Evolutionary conservation across 108 stramenopile species (phyloP), one percentile per base, ranked within the genome.

Genomic region (Parietichytrium sp.): DNA sequence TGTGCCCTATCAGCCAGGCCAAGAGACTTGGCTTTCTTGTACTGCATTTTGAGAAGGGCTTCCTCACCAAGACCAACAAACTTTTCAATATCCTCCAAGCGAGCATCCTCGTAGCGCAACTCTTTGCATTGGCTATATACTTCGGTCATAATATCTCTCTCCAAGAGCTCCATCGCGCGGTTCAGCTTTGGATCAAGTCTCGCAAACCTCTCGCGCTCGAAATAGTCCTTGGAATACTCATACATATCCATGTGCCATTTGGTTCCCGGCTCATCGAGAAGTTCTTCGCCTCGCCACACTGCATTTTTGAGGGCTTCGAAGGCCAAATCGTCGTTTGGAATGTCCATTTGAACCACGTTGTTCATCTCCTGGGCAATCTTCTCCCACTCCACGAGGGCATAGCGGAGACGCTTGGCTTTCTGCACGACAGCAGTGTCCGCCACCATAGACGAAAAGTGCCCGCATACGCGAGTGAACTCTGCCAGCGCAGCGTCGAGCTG

Each of bases 1-100:
- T 88, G 83, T 12, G 87, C 87, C 10, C 88, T 51, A 47, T 84
- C 87, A 3, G 88, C 86, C 48, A 86, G 78, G 47, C 86, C 86
- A 10, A 80, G 80, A 55, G 86, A 81, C 54, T 86, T 84, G 47
- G 88, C 88, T 52, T 83, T 86, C 51, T 85, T 54, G 47, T 87
- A 85, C 85, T 88, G 84, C 54, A 82, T 45, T 48, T 79, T 83
- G 80, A 89, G 86, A 29, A 89, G 86, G 52, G 84, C 82, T 48
- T 86, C 85, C 87, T 86, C 87, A 53, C 80, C 80, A 12, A 86
- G 47, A 13, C 54, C 83, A 33, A 87, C 48, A 26, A 86, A 77
- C 38, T 48, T 49, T 38, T 87, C 85, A 77, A 89, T 87, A 49
- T 87, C 87, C 31, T 48, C 54, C 53, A 84, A n/a, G 27, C 78